phyloP scores from a whole-genome alignment of 768 basidiomycete genomes.

The Coprinellus aureogranulatus region DNA sequence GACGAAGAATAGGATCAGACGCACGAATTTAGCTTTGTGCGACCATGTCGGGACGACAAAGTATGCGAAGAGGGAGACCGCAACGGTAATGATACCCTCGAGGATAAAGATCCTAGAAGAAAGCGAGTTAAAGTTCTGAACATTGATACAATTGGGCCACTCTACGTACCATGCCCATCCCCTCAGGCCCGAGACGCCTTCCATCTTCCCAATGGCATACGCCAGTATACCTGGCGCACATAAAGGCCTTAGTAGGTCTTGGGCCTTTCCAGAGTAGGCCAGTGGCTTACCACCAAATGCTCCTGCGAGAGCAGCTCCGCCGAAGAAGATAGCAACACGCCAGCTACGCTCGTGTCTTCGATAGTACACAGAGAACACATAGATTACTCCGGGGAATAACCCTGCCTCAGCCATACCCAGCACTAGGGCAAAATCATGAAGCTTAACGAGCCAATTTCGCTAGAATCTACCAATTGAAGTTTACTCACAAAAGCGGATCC shows the following conservation, averaged over 20 bases:
- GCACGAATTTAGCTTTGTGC: slow-evolving; percentile 53
- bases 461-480: background rate
- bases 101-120: slow-evolving; percentile 54
- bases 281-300: slow-evolving; percentile 53
- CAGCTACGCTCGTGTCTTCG: slow-evolving; percentile 56
- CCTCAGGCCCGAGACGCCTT: slow-evolving; percentile 54
- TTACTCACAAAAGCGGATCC: slow-evolving; percentile 51
- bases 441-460: background rate
- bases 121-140: background rate
- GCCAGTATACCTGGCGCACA: slow-evolving; percentile 57
- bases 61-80: slow-evolving; percentile 46
- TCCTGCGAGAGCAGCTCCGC: slow-evolving; percentile 59
- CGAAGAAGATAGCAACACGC: slow-evolving; percentile 63
- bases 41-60: slow-evolving; percentile 61
- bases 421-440: slow-evolving; percentile 29
- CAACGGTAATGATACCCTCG: slow-evolving; percentile 52
- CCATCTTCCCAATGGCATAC: slow-evolving; percentile 57
- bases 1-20: slow-evolving; percentile 21
- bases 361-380: slow-evolving; percentile 60
- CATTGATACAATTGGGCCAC: too few species aligned
- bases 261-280: background rate
- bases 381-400: slow-evolving; percentile 56
- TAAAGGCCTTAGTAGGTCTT: too few species aligned
- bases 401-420: slow-evolving; percentile 64
- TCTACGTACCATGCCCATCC: slow-evolving; percentile 56